These are phyloP conservation scores for Pulicaria dysenterica DNA, from an alignment of 129 eudicot genomes.

Conservation along the genomic window DNA sequence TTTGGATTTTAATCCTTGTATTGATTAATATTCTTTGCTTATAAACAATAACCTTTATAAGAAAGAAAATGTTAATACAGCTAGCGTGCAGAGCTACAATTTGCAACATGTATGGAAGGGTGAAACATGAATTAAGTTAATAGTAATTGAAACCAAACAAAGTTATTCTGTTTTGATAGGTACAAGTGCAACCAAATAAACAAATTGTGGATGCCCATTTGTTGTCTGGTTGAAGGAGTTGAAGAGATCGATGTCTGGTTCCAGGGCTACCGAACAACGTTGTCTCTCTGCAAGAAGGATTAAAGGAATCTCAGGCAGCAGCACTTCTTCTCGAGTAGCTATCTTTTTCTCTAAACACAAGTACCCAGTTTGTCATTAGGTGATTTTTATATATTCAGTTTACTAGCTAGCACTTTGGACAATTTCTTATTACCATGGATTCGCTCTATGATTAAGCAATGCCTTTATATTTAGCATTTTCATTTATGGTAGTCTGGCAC, in stretches of 20 bases:
- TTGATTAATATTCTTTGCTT: not conserved
- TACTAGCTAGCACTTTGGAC: too few species aligned
- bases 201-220: not conserved
- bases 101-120: constrained; percentile 7
- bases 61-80: too few species aligned
- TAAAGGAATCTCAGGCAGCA: constrained; percentile 7
- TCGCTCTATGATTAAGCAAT: too few species aligned
- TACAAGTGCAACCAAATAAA: not conserved
- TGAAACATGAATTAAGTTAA: not conserved
- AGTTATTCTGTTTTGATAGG: constrained; percentile 32
- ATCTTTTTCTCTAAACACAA: too few species aligned
- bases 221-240: constrained; percentile 54
- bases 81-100: constrained; percentile 42
- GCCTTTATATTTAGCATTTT: too few species aligned
- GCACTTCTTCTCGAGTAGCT: constrained; percentile 15
- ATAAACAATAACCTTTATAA: not conserved
- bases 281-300: constrained; percentile 44
- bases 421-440: too few species aligned
- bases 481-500: too few species aligned
- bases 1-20: not conserved
- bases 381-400: too few species aligned
- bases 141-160: constrained; percentile 26
- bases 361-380: too few species aligned
- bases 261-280: constrained; percentile 57
- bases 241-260: constrained; percentile 77